Percentiles rank a stretch among this genome's conserved stretches.
phyloP scores from a whole-genome alignment of 441 rosid genomes.

The Gossypium gossypioides region DNA sequence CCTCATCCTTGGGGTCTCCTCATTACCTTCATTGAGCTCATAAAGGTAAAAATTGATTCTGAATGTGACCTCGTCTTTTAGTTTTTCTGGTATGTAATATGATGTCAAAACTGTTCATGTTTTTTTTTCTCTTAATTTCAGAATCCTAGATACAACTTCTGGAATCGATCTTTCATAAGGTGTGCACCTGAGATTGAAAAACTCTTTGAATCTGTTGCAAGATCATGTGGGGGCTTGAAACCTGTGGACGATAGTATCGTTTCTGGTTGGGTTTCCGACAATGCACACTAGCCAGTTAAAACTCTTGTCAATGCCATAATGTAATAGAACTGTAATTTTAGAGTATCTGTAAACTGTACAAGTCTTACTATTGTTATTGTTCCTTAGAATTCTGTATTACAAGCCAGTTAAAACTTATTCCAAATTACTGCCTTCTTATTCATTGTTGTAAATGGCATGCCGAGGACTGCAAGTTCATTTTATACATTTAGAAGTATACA shows the following conservation, averaged over 20 bases:
- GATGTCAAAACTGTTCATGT: neutral
- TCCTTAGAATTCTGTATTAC: neutral
- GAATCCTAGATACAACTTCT: conserved; percentile 93
- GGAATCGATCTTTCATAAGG: conserved; percentile 82
- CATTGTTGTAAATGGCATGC: neutral
- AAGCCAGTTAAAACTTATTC: neutral
- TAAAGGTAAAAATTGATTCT: conserved; percentile 40
- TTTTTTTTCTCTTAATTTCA: conserved; percentile 19
- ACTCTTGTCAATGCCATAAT: neutral
- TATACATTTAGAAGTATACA: neutral
- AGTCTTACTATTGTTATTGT: neutral
- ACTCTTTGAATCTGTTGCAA: conserved; percentile 89
- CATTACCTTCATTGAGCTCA: conserved; percentile 95
- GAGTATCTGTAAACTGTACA: neutral
- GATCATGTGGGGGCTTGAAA: conserved; percentile 87
- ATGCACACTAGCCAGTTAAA: conserved; percentile 32
- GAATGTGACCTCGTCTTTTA: neutral
- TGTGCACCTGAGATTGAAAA: conserved; percentile 99
- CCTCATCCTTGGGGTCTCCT: conserved; percentile 99
- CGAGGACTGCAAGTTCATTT: neutral
- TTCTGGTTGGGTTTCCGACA: conserved; percentile 77
- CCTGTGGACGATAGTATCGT: conserved; percentile 82
- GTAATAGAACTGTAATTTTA: neutral
- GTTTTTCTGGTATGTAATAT: neutral
- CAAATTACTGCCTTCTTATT: neutral